A percentile compares a stretch with the other conserved stretches of the same genome.
Conservation (phyloP, 75 land plant species). For the Selaginella moellendorffii region DNA sequence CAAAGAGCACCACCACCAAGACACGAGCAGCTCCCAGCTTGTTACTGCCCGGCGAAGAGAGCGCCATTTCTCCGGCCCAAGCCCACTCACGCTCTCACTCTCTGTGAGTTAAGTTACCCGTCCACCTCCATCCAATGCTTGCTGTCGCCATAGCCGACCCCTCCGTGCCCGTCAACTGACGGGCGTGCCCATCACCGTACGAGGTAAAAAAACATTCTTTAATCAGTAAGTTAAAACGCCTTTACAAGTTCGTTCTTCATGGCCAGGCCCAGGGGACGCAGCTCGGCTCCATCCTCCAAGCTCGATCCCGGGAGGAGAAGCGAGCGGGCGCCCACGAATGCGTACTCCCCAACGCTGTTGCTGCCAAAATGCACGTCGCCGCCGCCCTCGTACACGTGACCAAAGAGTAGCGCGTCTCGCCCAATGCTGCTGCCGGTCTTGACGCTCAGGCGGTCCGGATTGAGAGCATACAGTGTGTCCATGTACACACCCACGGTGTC, state of each 20-base stretch:
- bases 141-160: too few relatives aligned
- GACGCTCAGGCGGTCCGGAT: slow-evolving; percentile 40
- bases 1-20: too few relatives aligned
- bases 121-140: too few relatives aligned
- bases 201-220: too few relatives aligned
- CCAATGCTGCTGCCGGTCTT: slow-evolving; percentile 28
- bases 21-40: too few relatives aligned
- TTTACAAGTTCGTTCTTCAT: slow-evolving; percentile 33
- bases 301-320: slow-evolving; percentile 35
- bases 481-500: slow-evolving; percentile 29
- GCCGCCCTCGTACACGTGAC: slow-evolving; percentile 44
- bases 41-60: background rate
- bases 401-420: slow-evolving; percentile 37
- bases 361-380: slow-evolving; percentile 34
- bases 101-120: too few relatives aligned
- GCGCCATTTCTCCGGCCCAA: too few relatives aligned
- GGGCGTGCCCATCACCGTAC: too few relatives aligned
- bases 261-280: slow-evolving; percentile 25
- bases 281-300: slow-evolving; percentile 23
- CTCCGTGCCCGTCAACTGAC: too few relatives aligned
- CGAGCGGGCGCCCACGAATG: slow-evolving; percentile 35
- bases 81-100: too few relatives aligned
- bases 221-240: too few relatives aligned
- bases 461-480: slow-evolving; percentile 32
- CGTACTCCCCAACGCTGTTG: slow-evolving; percentile 27